Base-by-base conservation (phyloP, 2,329 filamentous ascomycete species). In the Rugonectria rugulosa region DNA sequence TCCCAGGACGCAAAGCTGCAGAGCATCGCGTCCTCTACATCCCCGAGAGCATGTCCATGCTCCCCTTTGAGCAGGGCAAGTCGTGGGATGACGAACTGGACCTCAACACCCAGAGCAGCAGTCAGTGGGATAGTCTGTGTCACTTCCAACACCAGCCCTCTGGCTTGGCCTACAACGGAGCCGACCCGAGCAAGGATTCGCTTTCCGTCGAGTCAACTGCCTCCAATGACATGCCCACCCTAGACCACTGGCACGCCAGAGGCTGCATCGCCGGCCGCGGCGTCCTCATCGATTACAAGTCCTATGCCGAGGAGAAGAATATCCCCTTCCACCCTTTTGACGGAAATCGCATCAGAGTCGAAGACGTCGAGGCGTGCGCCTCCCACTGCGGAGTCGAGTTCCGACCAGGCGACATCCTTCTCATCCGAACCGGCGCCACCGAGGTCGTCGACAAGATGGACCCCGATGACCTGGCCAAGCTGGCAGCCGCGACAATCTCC, bases 401-500 rank as follows among this genome's bases (percentile, higher is more conserved):
- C 65, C 80, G 77, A 0, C 81, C 83, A 3, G 88, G 88, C 5
- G 88, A 91, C 57, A 83, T 91, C 50, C 76, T 91, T 10, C 77
- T 91, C 38, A 69, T 91, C 17, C 80, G 88, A 15, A 86, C 82
- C 2, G 88, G 88, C 1, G 84, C 81, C 62, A 83, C 85, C 4
- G 80, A 87, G 59, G 74, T 80, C 12, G 82, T 88, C 57, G 75
- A 85, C 60, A 69, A 71, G 5, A 80, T 78, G 4, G 72, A 66
- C 3, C 63, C 66, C 0, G 70, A 72, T 8, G 69, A 73, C 10
- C 63, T 75, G 21, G 66, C 57, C n/a, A 75, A 74, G 57, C 59
- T 77, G 37, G 53, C 64, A 12, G 50, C 58, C 0, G 51, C 24
- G 4, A 72, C 59, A 12, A 46, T 76, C 5, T 64, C 75, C 20